Conservation (phyloP, 495 filamentous ascomycete species). For the Podospora appendiculata region DNA sequence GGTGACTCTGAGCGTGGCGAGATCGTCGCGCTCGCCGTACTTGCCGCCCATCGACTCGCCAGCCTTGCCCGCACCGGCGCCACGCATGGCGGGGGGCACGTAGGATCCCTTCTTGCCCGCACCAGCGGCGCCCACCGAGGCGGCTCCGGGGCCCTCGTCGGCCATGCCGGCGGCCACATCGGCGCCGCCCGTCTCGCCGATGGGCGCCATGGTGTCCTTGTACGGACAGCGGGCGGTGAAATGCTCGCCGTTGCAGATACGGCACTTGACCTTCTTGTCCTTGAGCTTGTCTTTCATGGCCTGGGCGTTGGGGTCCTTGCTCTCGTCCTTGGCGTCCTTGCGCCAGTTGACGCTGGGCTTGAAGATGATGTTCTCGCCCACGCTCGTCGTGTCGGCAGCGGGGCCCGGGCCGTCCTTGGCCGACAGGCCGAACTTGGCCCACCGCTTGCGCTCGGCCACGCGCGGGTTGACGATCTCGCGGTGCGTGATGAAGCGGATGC, state of each 20-base stretch:
- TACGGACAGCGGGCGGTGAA: slow-evolving; percentile 85
- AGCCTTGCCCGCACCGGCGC: slow-evolving; percentile 41
- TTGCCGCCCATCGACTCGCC: slow-evolving; percentile 90
- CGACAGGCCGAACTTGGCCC: slow-evolving; percentile 79
- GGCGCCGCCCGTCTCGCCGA: slow-evolving; percentile 41
- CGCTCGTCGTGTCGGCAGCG: slow-evolving; percentile 79
- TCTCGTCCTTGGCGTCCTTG: slow-evolving; percentile 74
- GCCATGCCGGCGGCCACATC: slow-evolving; percentile 48
- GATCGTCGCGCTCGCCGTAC: slow-evolving; percentile 85
- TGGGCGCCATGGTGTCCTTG: slow-evolving; percentile 59
- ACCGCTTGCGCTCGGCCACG: slow-evolving; percentile 84
- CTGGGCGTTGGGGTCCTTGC: slow-evolving; percentile 63
- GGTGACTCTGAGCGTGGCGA: slow-evolving; percentile 92
- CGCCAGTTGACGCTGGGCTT: slow-evolving; percentile 84
- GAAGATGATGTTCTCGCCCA: slow-evolving; percentile 98
- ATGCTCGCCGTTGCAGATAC: slow-evolving; percentile 97
- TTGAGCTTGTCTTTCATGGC: slow-evolving; percentile 86
- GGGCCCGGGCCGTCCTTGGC: slow-evolving; percentile 59
- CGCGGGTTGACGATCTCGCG: slow-evolving; percentile 93
- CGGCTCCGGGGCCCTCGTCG: slow-evolving; percentile 36
- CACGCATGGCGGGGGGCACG: slow-evolving; percentile 85
- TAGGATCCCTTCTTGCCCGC: slow-evolving; percentile 71
- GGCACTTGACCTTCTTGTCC: slow-evolving; percentile 99
- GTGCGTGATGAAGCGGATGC: slow-evolving; percentile 81
- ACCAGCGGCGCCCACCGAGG: slow-evolving; percentile 46